Conservation (phyloP, 805 yeast species). For the Pichia cabralensis region DNA sequence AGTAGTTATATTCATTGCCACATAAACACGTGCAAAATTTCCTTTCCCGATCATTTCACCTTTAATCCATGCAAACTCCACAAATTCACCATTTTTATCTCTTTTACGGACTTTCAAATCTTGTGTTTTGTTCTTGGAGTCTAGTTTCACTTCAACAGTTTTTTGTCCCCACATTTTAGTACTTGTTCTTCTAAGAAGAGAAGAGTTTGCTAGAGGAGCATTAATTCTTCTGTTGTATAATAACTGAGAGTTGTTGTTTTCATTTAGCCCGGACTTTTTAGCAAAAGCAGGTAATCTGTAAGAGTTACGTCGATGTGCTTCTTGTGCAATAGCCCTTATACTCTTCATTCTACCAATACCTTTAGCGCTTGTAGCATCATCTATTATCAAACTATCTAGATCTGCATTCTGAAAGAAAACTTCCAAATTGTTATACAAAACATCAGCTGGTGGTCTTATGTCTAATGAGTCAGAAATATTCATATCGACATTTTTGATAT, state of each 20-base stretch:
- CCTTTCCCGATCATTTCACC: slow-evolving; percentile 97
- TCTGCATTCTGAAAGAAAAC: slow-evolving; percentile 87
- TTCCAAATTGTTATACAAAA: slow-evolving; percentile 84
- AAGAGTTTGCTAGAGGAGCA: slow-evolving; percentile 7
- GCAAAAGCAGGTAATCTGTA: not conserved
- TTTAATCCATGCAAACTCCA: slow-evolving; percentile 91
- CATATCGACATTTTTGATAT: too few species aligned
- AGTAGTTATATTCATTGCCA: slow-evolving; percentile 89
- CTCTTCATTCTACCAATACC: slow-evolving; percentile 69
- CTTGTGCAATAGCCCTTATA: slow-evolving; percentile 86
- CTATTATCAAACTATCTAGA: slow-evolving; percentile 81
- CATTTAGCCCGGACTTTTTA: not conserved
- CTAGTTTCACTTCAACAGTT: slow-evolving; percentile 74
- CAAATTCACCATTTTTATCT: slow-evolving; percentile 41
- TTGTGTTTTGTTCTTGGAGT: slow-evolving; percentile 35
- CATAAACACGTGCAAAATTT: slow-evolving; percentile 86
- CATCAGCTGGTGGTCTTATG: slow-evolving; percentile 92
- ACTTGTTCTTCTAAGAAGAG: slow-evolving; percentile 57
- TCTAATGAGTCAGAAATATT: too few species aligned
- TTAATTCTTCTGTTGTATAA: not conserved
- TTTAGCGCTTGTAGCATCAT: slow-evolving; percentile 37
- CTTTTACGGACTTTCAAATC: slow-evolving; percentile 3
- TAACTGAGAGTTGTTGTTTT: not conserved
- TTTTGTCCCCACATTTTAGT: slow-evolving; percentile 98
- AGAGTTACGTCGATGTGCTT: slow-evolving; percentile 54